Base-by-base conservation (phyloP, 2,329 filamentous ascomycete species). In the Aspergillus bombycis region DNA sequence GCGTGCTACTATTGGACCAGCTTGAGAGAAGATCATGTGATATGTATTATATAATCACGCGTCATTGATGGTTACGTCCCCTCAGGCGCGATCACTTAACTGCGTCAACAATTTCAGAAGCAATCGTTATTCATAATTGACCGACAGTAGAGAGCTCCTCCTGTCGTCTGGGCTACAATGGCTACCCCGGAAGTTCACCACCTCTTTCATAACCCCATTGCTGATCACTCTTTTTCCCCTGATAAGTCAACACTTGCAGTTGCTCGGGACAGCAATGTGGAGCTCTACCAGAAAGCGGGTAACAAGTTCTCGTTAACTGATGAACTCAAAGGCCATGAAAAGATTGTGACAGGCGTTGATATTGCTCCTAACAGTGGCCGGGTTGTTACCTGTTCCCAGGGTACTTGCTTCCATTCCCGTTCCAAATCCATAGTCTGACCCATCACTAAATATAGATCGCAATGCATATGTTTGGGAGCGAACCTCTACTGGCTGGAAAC, bases 401-500 rank as follows among this genome's bases (percentile, higher is more conserved):
- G 93, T 94, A 71, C 72, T 43, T 48, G 19, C 19, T 5, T 41
- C 48, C 16, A 43, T 19, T 32, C 19, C 38, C 45, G 14, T 12
- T 58, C 7, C 10, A n/a, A 8, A 57, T 28, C n/a, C 23, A 38
- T 26, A n/a, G 34, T 52, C 55, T 58, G 62, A 54, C 41, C 53
- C 34, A 66, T 36, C 54, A 34, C 34, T 28, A 52, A 34, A 65
- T 53, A 48, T 71, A 96, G 95, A 99, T 80, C 92, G 95, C 71
- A 99, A 99, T 79, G 95, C 95, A 65, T 90, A 98, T 70, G 95
- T 99, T 59, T 99, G 95, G 95, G 95, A 99, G 77, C 92, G 92
- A 23, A 94, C 93, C n/a, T 87, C 92, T 1, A 86, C 88, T 46
- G 94, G 94, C 62, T 99, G 96, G 88, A 98, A 97, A 81, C 95